phyloP scores from a whole-genome alignment of 371 early-diverging fungal species.

The Rhizopus delemar region DNA sequence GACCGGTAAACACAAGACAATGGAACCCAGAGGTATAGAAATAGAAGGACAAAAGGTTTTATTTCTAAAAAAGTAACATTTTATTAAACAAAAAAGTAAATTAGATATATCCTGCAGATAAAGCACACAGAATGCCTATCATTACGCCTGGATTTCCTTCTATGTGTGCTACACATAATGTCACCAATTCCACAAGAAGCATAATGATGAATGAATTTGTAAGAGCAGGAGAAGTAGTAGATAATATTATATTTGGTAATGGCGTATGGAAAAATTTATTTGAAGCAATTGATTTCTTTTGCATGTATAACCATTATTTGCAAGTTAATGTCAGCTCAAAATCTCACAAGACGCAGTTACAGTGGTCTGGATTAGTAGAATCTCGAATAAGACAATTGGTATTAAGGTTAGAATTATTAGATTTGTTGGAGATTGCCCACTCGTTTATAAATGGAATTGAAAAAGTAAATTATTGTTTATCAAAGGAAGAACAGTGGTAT shows the following conservation, averaged over 20 bases:
- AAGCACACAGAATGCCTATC: constrained; percentile 97
- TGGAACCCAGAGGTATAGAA: constrained; percentile 92
- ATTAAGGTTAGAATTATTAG: constrained; percentile 82
- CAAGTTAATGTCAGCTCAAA: constrained; percentile 85
- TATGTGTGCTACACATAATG: constrained; percentile 99
- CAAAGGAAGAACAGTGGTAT: constrained; percentile 65
- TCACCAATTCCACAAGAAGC: constrained; percentile 85
- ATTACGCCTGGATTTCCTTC: constrained; percentile 99
- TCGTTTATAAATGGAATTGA: constrained; percentile 92
- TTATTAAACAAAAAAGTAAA: constrained; percentile 1
- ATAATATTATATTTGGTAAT: constrained; percentile 70
- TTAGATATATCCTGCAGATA: constrained; percentile 84
- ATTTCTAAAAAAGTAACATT: neutral
- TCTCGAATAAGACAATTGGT: constrained; percentile 92
- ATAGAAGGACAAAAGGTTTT: neutral
- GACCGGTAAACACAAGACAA: constrained; percentile 88
- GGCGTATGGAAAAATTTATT: constrained; percentile 73
- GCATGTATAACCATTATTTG: constrained; percentile 87
- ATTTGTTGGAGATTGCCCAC: constrained; percentile 80
- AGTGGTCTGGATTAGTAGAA: constrained; percentile 92
- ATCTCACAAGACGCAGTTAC: constrained; percentile 72
- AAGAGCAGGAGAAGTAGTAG: constrained; percentile 68
- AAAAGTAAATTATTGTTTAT: constrained; percentile 60
- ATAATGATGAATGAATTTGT: constrained; percentile 90
- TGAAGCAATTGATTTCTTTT: constrained; percentile 88